Percentiles rank a stretch among this genome's conserved stretches.
phyloP scores from a whole-genome alignment of 2,329 filamentous ascomycete genomes.

The Penicillium thymicola region DNA sequence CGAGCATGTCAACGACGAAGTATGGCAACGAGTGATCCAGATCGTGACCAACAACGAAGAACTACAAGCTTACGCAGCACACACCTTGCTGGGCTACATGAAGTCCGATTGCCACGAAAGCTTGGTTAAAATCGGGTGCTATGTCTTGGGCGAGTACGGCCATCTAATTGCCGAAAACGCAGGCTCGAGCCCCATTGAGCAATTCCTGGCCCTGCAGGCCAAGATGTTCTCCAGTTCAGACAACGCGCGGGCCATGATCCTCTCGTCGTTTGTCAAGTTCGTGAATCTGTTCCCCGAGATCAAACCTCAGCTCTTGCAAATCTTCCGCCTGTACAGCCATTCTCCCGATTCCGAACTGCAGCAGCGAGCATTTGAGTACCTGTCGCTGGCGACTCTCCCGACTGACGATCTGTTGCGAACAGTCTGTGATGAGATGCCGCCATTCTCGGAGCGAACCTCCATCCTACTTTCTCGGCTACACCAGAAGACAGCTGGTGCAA shows the following conservation, averaged over 20 bases:
- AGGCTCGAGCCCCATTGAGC: conserved; percentile 93
- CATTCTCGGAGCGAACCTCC: conserved; percentile 91
- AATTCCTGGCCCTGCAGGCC: conserved; percentile 85
- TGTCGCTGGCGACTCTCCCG: conserved; percentile 77
- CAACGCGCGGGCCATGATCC: conserved; percentile 84
- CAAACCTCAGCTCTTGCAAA: conserved; percentile 86
- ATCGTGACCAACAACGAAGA: conserved; percentile 99
- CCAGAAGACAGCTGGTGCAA: conserved; percentile 88
- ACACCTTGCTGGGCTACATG: conserved; percentile 87
- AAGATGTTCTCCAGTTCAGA: conserved; percentile 89
- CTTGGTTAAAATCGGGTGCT: conserved; percentile 94
- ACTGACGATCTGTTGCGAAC: conserved; percentile 90
- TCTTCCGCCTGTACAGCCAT: conserved; percentile 90
- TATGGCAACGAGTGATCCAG: conserved; percentile 98
- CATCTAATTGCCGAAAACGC: conserved; percentile 91
- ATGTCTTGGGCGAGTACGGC: conserved; percentile 93
- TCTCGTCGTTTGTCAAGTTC: conserved; percentile 96
- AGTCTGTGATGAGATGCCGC: conserved; percentile 97
- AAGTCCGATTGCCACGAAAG: conserved; percentile 96
- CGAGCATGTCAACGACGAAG: conserved; percentile 97
- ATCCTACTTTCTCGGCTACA: conserved; percentile 88
- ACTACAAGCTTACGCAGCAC: conserved; percentile 91
- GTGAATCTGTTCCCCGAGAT: conserved; percentile 98
- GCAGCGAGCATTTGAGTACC: conserved; percentile 92
- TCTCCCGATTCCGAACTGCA: conserved; percentile 93